Evolutionary conservation across 2,329 filamentous ascomycete genomes (phyloP), one percentile per base, ranked within the genome.

Genomic region (Pyricularia pennisetigena): DNA sequence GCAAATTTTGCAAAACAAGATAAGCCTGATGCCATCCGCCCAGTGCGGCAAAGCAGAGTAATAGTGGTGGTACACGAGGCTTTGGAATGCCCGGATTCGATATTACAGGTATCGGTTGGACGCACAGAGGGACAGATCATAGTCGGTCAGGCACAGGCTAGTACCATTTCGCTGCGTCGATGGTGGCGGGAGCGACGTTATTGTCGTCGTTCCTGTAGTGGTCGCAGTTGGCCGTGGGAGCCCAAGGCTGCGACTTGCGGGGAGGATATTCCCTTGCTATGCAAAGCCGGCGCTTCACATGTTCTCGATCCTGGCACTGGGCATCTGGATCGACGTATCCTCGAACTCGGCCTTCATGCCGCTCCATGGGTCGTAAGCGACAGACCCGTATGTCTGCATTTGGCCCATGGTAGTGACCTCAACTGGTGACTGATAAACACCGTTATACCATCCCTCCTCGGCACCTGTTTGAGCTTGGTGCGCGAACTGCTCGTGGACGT

Each of bases 271-370:
- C 20, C 41, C 41, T 49, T 5, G 7, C n/a, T 4, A 49, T 49
- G 41, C 4, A 12, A n/a, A 16, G 24, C 20, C 9, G 12, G 4
- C 20, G 26, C 26, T 69, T 80, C 77, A 88, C 78, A 88, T 79
- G 69, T 78, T 83, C 71, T 86, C 84, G 70, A 88, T 82, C 66
- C 86, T 79, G 61, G 81, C 83, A 73, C 85, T 87, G 12, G 86
- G 86, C 76, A 88, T 80, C 75, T 86, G 85, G 78, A 88, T 82
- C 10, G 82, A 80, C 24, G 83, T 80, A 70, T 88, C 85, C 59
- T 85, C 85, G 68, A 82, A 86, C 71, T 88, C 86, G 28, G 85
- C 76, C 78, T 88, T 88, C 61, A 81, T 79, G 7, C 70, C 71
- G 16, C 73, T 76, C 81, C 85, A 88, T 1, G 83, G 76, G 71